Conservation (phyloP, 2,329 filamentous ascomycete species). For the Ophiocordyceps camponoti-saundersi region DNA sequence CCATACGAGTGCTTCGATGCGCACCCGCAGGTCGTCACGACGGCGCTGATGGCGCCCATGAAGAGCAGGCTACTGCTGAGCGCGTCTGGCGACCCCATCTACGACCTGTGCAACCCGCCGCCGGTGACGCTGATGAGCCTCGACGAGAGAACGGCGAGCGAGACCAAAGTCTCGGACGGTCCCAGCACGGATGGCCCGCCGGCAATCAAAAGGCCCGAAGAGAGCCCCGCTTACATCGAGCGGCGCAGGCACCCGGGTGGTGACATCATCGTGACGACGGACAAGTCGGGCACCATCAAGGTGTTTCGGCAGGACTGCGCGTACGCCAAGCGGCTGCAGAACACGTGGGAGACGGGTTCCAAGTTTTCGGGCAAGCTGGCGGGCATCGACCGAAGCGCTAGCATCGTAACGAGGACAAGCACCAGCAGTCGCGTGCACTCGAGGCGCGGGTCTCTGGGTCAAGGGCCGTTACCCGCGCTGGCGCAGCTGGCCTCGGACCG, state of each 20-base stretch:
- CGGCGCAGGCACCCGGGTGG: slow-evolving; percentile 62
- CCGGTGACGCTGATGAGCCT: slow-evolving; percentile 67
- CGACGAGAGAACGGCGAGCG: slow-evolving; percentile 37
- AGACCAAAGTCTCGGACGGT: slow-evolving; percentile 19
- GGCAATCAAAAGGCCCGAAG: slow-evolving; percentile 33
- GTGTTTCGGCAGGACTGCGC: slow-evolving; percentile 94
- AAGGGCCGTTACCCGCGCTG: slow-evolving; percentile 11
- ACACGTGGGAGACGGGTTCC: slow-evolving; percentile 63
- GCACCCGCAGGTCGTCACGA: slow-evolving; percentile 74
- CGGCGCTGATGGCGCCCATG: slow-evolving; percentile 70
- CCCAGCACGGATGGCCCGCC: slow-evolving; percentile 16
- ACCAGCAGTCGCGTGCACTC: slow-evolving; percentile 29
- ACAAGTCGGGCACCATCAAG: slow-evolving; percentile 78
- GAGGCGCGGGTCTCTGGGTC: slow-evolving; percentile 34
- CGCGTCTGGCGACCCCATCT: slow-evolving; percentile 79
- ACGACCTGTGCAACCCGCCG: slow-evolving; percentile 88
- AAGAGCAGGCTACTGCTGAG: slow-evolving; percentile 63
- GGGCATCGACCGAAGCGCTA: slow-evolving; percentile 40
- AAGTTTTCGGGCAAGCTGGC: slow-evolving; percentile 55
- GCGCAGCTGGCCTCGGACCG: slow-evolving; percentile 41
- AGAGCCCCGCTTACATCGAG: slow-evolving; percentile 61
- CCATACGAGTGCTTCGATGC: slow-evolving; percentile 84
- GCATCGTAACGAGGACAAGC: slow-evolving; percentile 36
- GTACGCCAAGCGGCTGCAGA: slow-evolving; percentile 56
- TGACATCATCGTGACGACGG: slow-evolving; percentile 83